These are phyloP conservation scores for Isabelozyma gotoi DNA, from an alignment of 805 yeast species.

Conservation along the genomic window DNA sequence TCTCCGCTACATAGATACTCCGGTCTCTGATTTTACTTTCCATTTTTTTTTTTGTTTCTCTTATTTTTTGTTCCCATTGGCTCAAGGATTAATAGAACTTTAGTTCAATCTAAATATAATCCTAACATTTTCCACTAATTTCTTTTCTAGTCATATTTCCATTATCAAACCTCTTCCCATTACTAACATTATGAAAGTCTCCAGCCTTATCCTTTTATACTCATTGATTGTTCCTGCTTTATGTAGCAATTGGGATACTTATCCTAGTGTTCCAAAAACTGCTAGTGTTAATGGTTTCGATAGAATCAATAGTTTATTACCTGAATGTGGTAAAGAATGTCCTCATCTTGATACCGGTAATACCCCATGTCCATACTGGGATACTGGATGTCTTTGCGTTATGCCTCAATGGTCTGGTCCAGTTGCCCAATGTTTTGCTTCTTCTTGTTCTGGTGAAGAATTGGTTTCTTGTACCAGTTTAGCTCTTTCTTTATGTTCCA, in stretches of 20 bases:
- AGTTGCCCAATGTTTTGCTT: constrained; percentile 44
- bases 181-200: neutral
- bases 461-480: constrained; percentile 11
- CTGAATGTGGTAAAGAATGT: constrained; percentile 44
- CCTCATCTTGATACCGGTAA: constrained; percentile 34
- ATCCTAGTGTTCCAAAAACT: constrained; percentile 46
- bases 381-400: constrained; percentile 50
- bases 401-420: constrained; percentile 47
- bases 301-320: constrained; percentile 36
- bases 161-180: no score
- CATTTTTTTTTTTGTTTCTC: neutral
- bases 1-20: neutral
- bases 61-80: no score
- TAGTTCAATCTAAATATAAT: no score
- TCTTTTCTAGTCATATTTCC: no score
- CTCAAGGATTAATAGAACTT: no score
- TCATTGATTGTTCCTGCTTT: neutral
- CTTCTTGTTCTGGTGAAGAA: constrained; percentile 35
- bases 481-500: constrained; percentile 42
- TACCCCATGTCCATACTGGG: constrained; percentile 56
- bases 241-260: constrained; percentile 38
- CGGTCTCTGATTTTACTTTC: neutral
- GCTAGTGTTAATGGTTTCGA: constrained; percentile 51
- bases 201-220: neutral
- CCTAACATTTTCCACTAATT: no score